Conservation (phyloP, 257 asterid genomes). For the Petrea volubilis region DNA sequence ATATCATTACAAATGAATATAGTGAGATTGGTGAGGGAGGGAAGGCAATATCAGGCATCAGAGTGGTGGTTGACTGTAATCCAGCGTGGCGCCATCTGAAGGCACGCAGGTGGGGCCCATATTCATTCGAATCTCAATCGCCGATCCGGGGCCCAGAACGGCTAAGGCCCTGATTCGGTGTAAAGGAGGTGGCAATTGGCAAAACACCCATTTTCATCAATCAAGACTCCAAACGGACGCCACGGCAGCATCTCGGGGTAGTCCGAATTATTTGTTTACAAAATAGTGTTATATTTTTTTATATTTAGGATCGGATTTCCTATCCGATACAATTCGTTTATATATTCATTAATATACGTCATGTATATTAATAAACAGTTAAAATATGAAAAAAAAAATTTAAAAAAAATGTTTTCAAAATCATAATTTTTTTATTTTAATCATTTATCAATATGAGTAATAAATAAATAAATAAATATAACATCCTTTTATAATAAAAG, state of each 20-base stretch:
- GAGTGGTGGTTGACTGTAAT: slow-evolving; percentile 42
- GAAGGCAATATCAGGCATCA: slow-evolving; percentile 10
- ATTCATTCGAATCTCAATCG: background rate
- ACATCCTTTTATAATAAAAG: no score
- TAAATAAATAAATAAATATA: no score
- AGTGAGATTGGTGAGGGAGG: background rate
- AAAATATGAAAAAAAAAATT: no score
- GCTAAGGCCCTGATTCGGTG: background rate
- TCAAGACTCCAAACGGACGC: background rate
- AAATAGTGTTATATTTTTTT: no score
- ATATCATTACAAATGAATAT: no score
- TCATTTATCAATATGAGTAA: no score
- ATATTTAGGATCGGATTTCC: no score
- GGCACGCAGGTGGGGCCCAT: slow-evolving; percentile 37
- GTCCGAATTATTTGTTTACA: background rate
- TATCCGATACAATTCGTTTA: no score
- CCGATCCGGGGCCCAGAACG: slow-evolving; percentile 28
- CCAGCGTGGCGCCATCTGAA: slow-evolving; percentile 52
- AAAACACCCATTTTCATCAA: background rate
- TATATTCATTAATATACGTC: no score
- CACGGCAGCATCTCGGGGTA: slow-evolving; percentile 11
- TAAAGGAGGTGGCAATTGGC: background rate
- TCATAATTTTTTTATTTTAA: no score
- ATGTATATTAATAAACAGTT: no score
- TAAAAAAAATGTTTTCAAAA: no score